Percentiles rank a stretch among this genome's conserved stretches.
Evolutionary conservation across 129 eudicot genomes (phyloP).

Genomic region (Flaveria ramosissima): DNA sequence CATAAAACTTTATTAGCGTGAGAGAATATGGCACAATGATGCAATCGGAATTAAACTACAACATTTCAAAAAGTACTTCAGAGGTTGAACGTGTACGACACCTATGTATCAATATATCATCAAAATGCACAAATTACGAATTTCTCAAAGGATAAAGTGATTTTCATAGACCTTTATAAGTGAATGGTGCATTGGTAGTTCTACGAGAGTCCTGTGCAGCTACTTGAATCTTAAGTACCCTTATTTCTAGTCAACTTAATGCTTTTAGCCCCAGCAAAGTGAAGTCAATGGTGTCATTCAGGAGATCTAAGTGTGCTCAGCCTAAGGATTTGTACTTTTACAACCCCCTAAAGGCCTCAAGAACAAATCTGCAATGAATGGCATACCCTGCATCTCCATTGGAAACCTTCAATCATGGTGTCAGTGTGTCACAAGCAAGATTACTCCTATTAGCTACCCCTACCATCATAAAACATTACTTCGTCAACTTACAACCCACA

Average conservation of each 20-base stretch:
- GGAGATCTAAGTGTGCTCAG: too few relatives aligned
- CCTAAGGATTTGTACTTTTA: too few relatives aligned
- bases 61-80: not conserved
- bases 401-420: constrained; percentile 1
- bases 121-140: not conserved
- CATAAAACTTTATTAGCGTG: too few relatives aligned
- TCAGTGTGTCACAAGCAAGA: not conserved
- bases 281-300: too few relatives aligned
- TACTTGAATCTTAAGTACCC: too few relatives aligned
- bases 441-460: not conserved
- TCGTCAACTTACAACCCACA: not conserved
- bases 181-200: too few relatives aligned
- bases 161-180: not conserved
- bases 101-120: constrained; percentile 4
- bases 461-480: not conserved
- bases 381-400: not conserved
- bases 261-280: too few relatives aligned
- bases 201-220: too few relatives aligned
- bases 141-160: not conserved
- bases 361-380: not conserved
- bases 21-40: not conserved
- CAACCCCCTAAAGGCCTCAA: not conserved
- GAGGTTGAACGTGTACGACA: not conserved
- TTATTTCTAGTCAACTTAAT: too few relatives aligned
- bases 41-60: not conserved